Evolutionary conservation across 2,329 filamentous ascomycete genomes (phyloP).

Genomic region (Botrytis sinoallii): DNA sequence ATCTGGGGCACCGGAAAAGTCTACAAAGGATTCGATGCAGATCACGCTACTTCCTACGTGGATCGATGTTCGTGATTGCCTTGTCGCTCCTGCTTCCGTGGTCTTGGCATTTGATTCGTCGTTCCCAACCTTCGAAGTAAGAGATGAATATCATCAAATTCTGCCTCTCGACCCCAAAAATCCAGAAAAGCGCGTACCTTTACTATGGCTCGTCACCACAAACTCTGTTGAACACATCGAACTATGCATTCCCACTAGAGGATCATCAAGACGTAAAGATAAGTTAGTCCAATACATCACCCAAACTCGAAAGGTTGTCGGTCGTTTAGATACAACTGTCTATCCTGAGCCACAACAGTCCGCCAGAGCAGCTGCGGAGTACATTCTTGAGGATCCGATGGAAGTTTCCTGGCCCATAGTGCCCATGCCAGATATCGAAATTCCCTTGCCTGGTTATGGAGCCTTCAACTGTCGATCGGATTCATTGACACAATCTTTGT

Average conservation of each 20-base stretch:
- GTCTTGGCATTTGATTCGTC: slow-evolving; percentile 31
- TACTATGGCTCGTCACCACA: slow-evolving; percentile 31
- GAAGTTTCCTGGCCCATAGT: slow-evolving; percentile 28
- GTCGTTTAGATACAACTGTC: slow-evolving; percentile 18
- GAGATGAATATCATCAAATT: slow-evolving; percentile 21
- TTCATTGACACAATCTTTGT: slow-evolving; percentile 3
- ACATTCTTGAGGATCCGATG: slow-evolving; percentile 20
- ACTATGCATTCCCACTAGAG: slow-evolving; percentile 26
- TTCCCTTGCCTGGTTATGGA: not conserved
- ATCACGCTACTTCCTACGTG: slow-evolving; percentile 33
- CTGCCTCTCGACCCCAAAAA: slow-evolving; percentile 21
- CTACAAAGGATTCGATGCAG: slow-evolving; percentile 23
- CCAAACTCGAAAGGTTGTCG: slow-evolving; percentile 29
- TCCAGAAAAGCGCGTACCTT: slow-evolving; percentile 23
- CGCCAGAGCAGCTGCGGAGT: slow-evolving; percentile 30
- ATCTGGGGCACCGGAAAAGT: slow-evolving; percentile 32
- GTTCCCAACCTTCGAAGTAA: slow-evolving; percentile 17
- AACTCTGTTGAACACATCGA: slow-evolving; percentile 38
- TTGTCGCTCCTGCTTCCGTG: slow-evolving; percentile 24
- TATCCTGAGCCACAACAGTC: slow-evolving; percentile 29
- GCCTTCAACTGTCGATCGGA: not conserved
- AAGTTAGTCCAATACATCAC: slow-evolving; percentile 30
- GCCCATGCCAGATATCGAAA: slow-evolving; percentile 30
- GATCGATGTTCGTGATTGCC: slow-evolving; percentile 18
- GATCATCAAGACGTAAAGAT: slow-evolving; percentile 26